phyloP scores from a whole-genome alignment of 2,329 filamentous ascomycete genomes.

The Lachnellula willkommii region DNA sequence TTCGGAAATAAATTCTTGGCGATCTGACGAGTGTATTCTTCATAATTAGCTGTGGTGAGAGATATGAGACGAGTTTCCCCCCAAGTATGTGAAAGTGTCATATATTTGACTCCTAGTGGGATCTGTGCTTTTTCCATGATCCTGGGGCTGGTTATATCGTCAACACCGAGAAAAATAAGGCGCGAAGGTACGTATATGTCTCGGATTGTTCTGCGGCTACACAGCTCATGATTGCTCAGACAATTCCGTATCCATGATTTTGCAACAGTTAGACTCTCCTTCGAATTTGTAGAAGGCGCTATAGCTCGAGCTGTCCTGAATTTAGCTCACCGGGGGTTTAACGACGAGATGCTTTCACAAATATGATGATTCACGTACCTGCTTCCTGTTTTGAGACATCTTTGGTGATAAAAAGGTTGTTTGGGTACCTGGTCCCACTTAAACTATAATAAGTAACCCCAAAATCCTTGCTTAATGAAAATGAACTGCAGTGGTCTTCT shows the following conservation, averaged over 20 bases:
- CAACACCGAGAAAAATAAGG: slow-evolving; percentile 4
- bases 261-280: slow-evolving; percentile 4
- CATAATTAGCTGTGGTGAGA: slow-evolving; percentile 5
- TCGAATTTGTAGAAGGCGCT: slow-evolving; percentile 3
- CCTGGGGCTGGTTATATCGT: neutral
- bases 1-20: slow-evolving; percentile 18
- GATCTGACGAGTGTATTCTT: slow-evolving; percentile 10
- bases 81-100: slow-evolving; percentile 29
- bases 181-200: neutral
- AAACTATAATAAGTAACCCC: slow-evolving; percentile 2
- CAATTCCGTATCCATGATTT: slow-evolving; percentile 7
- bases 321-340: neutral
- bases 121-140: slow-evolving; percentile 2
- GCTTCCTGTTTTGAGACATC: slow-evolving; percentile 1
- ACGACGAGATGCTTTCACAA: neutral
- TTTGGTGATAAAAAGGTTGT: slow-evolving; percentile 6
- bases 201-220: neutral
- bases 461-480: slow-evolving; percentile 6
- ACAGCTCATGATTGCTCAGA: neutral
- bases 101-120: slow-evolving; percentile 12
- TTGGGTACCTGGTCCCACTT: neutral
- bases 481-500: neutral
- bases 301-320: neutral
- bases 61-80: slow-evolving; percentile 15
- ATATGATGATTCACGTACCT: neutral